A percentile compares a stretch with the other conserved stretches of the same genome.
phyloP scores from a whole-genome alignment of 139 green algal species.

The Asterochloris sp. region DNA sequence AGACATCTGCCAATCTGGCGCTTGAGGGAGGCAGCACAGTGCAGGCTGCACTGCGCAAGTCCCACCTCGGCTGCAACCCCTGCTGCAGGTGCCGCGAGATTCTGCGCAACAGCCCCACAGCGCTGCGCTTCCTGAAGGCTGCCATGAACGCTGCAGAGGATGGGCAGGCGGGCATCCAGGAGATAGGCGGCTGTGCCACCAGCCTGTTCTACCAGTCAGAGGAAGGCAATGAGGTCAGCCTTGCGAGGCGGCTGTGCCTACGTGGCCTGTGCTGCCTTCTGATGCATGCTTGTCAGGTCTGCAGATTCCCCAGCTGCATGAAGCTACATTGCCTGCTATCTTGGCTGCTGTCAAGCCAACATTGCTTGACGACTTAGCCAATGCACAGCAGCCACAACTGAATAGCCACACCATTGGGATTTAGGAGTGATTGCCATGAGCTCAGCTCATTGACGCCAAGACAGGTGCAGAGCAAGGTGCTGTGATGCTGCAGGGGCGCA shows the following conservation, averaged over 20 bases:
- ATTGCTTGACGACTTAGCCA: background rate
- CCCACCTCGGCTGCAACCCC: too few species aligned
- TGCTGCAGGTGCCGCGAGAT: constrained; percentile 89
- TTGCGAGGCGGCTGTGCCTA: background rate
- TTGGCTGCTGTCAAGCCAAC: background rate
- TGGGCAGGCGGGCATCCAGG: constrained; percentile 88
- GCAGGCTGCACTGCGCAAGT: too few species aligned
- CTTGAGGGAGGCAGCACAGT: too few species aligned
- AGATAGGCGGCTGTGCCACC: constrained; percentile 93
- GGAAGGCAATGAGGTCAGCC: constrained; percentile 84
- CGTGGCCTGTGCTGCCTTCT: background rate
- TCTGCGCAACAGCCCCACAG: constrained; percentile 89
- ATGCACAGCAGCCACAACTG: background rate
- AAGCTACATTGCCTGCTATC: background rate
- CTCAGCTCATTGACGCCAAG: background rate
- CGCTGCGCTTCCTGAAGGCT: constrained; percentile 89
- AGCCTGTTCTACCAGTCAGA: constrained; percentile 94
- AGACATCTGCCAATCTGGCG: too few species aligned
- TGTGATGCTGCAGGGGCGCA: constrained; percentile 49
- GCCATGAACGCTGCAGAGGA: constrained; percentile 96
- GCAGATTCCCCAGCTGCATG: background rate
- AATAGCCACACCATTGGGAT: background rate
- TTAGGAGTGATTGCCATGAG: background rate
- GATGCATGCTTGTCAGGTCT: background rate
- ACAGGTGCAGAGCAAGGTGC: background rate